Evolutionary conservation across 176 grass and related monocot species (phyloP).

Genomic region (Eleusine coracana): DNA sequence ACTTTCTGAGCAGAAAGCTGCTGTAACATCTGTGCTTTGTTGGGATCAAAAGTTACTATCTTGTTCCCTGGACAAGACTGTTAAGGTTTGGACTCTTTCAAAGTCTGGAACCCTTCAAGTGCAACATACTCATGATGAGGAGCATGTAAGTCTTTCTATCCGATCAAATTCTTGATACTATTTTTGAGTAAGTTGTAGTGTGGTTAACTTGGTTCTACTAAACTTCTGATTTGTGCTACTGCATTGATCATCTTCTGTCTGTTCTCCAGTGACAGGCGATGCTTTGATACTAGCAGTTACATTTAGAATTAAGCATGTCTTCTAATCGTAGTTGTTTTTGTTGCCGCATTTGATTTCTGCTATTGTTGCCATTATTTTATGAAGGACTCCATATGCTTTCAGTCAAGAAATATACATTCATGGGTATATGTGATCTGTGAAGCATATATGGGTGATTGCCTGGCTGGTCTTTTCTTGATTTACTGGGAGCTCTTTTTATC

Average conservation of each 20-base stretch:
- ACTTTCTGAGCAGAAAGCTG: slow-evolving; percentile 53
- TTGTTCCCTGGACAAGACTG: slow-evolving; percentile 60
- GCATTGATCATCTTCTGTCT: slow-evolving; percentile 36
- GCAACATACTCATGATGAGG: slow-evolving; percentile 51
- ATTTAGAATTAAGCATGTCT: neutral
- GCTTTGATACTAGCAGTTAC: neutral
- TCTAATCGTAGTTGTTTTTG: slow-evolving; percentile 1
- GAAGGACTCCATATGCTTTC: neutral
- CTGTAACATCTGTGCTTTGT: slow-evolving; percentile 66
- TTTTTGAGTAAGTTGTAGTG: neutral
- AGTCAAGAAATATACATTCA: slow-evolving; percentile 19
- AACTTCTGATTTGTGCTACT: slow-evolving; percentile 10
- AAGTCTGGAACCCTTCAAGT: slow-evolving; percentile 52
- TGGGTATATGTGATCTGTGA: neutral
- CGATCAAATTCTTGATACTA: neutral
- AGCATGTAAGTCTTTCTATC: slow-evolving; percentile 47
- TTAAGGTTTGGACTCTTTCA: slow-evolving; percentile 59
- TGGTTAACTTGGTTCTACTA: neutral
- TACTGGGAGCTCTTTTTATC: slow-evolving; percentile 7
- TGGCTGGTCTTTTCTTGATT: slow-evolving; percentile 5
- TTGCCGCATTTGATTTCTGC: neutral
- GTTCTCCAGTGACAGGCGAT: neutral
- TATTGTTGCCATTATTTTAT: neutral
- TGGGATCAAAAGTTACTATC: slow-evolving; percentile 66
- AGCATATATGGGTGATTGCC: neutral